Percentiles rank a stretch among this genome's conserved stretches.
These are phyloP conservation scores for Hsuehochloa calcarea DNA, from an alignment of 176 grass and related monocot species.

Conservation along the genomic window DNA sequence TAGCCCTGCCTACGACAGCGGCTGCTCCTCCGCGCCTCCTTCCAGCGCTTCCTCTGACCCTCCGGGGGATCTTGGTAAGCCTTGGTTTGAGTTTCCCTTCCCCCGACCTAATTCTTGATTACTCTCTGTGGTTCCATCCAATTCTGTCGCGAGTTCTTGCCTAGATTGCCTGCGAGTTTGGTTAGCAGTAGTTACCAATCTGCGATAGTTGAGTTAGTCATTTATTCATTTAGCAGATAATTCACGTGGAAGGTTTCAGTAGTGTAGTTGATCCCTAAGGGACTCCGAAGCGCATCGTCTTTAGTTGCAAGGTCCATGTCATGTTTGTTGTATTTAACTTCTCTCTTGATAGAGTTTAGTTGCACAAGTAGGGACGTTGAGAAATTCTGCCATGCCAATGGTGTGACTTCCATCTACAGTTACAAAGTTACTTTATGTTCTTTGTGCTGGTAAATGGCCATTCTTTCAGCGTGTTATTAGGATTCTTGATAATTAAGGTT, in stretches of 20 bases:
- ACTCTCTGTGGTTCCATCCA: neutral
- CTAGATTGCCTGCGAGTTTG: constrained; percentile 10
- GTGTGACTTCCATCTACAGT: neutral
- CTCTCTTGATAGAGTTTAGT: constrained; percentile 12
- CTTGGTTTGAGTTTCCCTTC: no score
- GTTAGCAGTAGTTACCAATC: neutral
- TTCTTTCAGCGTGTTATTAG: neutral
- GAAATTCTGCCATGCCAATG: neutral
- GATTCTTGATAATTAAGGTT: constrained; percentile 24
- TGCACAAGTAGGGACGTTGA: neutral
- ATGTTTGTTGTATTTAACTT: neutral
- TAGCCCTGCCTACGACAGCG: no score
- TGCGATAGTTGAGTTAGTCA: neutral
- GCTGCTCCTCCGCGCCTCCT: no score
- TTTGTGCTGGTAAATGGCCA: neutral
- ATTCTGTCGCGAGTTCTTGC: neutral
- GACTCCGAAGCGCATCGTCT: neutral
- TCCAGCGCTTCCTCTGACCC: no score
- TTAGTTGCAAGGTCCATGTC: constrained; percentile 9
- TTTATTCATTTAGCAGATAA: neutral
- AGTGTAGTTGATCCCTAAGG: neutral
- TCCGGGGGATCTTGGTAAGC: no score
- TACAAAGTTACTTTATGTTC: constrained; percentile 1
- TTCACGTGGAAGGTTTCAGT: constrained; percentile 19
- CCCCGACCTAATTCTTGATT: no score